A percentile compares a stretch with the other conserved stretches of the same genome.
These are phyloP conservation scores for Aspergillus quadrilineatus DNA, from an alignment of 2,329 filamentous ascomycete genomes.

Conservation along the genomic window DNA sequence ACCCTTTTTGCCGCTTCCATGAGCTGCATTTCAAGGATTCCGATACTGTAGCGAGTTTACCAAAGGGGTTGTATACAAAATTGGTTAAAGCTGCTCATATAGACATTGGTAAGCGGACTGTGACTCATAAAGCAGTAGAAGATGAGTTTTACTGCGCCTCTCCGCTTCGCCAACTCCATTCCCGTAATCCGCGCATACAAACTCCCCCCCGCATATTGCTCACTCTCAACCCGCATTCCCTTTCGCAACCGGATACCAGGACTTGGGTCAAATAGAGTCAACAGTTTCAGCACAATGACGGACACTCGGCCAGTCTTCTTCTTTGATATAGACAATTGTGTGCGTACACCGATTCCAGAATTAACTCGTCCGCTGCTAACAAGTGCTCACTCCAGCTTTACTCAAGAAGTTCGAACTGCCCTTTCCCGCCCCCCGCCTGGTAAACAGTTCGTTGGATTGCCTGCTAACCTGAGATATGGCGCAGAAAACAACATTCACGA, in stretches of 20 bases:
- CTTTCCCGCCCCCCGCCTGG: background rate
- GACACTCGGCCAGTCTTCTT: constrained; percentile 59
- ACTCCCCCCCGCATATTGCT: constrained; percentile 1
- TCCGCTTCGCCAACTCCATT: background rate
- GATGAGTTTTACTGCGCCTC: constrained; percentile 1
- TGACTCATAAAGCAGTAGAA: constrained; percentile 2
- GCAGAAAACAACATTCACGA: constrained; percentile 77
- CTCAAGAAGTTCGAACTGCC: constrained; percentile 65
- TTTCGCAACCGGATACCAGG: constrained; percentile 22
- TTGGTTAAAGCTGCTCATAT: background rate
- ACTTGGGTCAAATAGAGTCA: constrained; percentile 14
- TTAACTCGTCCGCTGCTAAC: constrained; percentile 16
- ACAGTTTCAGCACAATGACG: constrained; percentile 19
- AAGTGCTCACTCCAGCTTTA: constrained; percentile 60
- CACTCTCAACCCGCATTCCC: constrained; percentile 4
- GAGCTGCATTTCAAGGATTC: background rate
- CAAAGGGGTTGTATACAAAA: background rate
- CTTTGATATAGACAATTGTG: constrained; percentile 98
- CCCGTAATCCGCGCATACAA: background rate
- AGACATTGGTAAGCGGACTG: background rate
- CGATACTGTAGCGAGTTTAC: background rate
- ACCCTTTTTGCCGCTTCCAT: constrained; percentile 12
- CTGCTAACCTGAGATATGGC: constrained; percentile 9
- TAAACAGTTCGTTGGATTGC: background rate
- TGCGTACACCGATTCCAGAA: constrained; percentile 40